These are phyloP conservation scores for Colletotrichum trifolii DNA, from an alignment of 2,329 filamentous ascomycete genomes.

Conservation along the genomic window DNA sequence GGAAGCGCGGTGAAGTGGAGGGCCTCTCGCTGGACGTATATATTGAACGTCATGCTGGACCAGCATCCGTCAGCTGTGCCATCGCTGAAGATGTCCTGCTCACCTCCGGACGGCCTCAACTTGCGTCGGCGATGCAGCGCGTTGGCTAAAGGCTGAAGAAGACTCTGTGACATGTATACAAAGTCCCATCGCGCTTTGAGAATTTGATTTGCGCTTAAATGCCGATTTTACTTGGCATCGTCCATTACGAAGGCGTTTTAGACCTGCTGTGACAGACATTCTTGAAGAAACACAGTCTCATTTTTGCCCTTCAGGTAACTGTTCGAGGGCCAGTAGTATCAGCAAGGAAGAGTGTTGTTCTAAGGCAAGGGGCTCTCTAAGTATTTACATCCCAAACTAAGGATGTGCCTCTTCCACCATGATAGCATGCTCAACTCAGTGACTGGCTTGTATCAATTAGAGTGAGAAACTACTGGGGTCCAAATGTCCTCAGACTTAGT, in stretches of 20 bases:
- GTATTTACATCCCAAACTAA: too few relatives aligned
- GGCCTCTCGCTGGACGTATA: constrained; percentile 18
- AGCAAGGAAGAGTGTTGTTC: neutral
- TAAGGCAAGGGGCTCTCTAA: too few relatives aligned
- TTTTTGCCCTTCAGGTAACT: too few relatives aligned
- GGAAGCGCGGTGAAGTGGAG: constrained; percentile 17
- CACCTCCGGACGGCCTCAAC: constrained; percentile 64
- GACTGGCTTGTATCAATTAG: too few relatives aligned
- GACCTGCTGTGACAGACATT: constrained; percentile 7
- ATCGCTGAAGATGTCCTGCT: constrained; percentile 62
- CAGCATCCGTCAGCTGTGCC: constrained; percentile 46
- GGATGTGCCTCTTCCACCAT: too few relatives aligned
- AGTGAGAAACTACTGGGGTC: too few relatives aligned
- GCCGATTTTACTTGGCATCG: constrained; percentile 5
- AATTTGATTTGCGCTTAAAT: constrained; percentile 41
- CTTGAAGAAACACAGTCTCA: neutral
- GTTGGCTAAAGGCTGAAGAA: constrained; percentile 54
- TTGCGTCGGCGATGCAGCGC: constrained; percentile 56
- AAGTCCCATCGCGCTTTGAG: constrained; percentile 51
- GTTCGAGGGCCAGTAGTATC: neutral
- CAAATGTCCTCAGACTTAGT: too few relatives aligned
- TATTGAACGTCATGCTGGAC: constrained; percentile 27
- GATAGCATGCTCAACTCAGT: too few relatives aligned
- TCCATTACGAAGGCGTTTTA: constrained; percentile 13
- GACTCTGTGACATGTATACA: constrained; percentile 58